Evolutionary conservation across 1,139 yeast species (phyloP).

Genomic region (Pichia terricola): DNA sequence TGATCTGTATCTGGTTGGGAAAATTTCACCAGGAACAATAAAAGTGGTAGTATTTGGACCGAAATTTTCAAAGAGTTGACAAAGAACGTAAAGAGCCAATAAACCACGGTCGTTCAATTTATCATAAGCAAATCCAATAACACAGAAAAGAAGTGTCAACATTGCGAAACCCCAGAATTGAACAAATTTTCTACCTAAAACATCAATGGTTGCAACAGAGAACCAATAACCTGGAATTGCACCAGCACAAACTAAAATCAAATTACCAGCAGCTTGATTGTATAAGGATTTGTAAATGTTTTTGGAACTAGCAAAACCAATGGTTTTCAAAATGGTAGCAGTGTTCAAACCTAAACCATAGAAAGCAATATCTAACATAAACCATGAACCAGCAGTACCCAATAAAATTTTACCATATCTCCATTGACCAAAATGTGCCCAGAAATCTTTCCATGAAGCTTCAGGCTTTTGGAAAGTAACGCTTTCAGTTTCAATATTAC

Average conservation of each 20-base stretch:
- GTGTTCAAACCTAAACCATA: conserved; percentile 82
- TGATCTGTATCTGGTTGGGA: conserved; percentile 96
- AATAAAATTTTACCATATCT: conserved; percentile 72
- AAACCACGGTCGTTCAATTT: conserved; percentile 53
- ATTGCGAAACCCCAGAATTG: conserved; percentile 66
- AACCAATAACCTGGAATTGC: conserved; percentile 87
- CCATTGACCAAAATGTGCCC: conserved; percentile 76
- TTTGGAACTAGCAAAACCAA: conserved; percentile 61
- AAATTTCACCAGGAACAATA: conserved; percentile 91
- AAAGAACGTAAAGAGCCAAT: conserved; percentile 63
- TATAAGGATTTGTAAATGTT: conserved; percentile 57
- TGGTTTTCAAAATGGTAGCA: conserved; percentile 71
- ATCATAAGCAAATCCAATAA: conserved; percentile 73
- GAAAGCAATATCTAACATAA: conserved; percentile 89
- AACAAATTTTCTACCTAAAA: conserved; percentile 71
- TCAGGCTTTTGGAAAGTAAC: conserved; percentile 33
- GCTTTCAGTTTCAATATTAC: conserved; percentile 24
- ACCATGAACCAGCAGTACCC: conserved; percentile 98
- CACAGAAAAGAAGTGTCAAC: conserved; percentile 58
- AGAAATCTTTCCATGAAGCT: conserved; percentile 53
- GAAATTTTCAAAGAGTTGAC: conserved; percentile 79
- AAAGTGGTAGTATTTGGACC: conserved; percentile 97
- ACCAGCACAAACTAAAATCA: conserved; percentile 85
- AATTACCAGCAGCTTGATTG: conserved; percentile 79
- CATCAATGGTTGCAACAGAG: conserved; percentile 66